Evolutionary conservation across 768 basidiomycete species (phyloP).

Genomic region (Antrodiella citrinella): DNA sequence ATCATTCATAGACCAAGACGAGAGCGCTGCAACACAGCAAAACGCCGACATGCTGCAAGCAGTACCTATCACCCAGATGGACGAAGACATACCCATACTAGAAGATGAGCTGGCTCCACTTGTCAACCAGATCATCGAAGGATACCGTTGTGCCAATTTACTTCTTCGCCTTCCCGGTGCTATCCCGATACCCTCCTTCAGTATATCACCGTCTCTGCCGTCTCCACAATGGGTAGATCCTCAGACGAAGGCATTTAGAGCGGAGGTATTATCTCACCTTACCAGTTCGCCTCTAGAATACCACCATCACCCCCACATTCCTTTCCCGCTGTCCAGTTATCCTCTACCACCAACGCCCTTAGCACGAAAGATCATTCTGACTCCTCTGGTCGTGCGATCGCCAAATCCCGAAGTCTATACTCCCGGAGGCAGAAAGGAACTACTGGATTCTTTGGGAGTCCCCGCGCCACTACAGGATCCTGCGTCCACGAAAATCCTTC

Average conservation of each 20-base stretch:
- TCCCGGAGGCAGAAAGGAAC: conserved; percentile 36
- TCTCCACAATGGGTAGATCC: conserved; percentile 57
- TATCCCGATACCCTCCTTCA: conserved; percentile 74
- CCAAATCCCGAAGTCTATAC: conserved; percentile 45
- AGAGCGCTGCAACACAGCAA: conserved; percentile 7
- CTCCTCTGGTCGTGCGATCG: conserved; percentile 67
- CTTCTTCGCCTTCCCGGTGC: conserved; percentile 62
- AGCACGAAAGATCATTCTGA: conserved; percentile 34
- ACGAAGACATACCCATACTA: conserved; percentile 49
- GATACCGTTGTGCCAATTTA: conserved; percentile 66
- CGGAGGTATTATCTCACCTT: conserved; percentile 38
- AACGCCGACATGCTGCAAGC: conserved; percentile 1
- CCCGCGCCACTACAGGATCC: conserved; percentile 42
- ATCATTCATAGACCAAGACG: conserved; percentile 33
- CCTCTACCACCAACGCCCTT: conserved; percentile 13
- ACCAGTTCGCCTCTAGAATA: conserved; percentile 21
- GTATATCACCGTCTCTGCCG: conserved; percentile 42
- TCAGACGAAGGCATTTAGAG: conserved; percentile 34
- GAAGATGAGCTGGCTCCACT: conserved; percentile 43
- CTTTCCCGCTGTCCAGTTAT: conserved; percentile 23
- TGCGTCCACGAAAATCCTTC: conserved; percentile 46
- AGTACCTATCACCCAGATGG: conserved; percentile 6
- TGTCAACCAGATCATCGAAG: conserved; percentile 53
- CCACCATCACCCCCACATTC: conserved; percentile 35
- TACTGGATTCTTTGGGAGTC: conserved; percentile 55